Base-by-base conservation (phyloP, 768 basidiomycete species). In the Leucocoprinus leucothites region DNA sequence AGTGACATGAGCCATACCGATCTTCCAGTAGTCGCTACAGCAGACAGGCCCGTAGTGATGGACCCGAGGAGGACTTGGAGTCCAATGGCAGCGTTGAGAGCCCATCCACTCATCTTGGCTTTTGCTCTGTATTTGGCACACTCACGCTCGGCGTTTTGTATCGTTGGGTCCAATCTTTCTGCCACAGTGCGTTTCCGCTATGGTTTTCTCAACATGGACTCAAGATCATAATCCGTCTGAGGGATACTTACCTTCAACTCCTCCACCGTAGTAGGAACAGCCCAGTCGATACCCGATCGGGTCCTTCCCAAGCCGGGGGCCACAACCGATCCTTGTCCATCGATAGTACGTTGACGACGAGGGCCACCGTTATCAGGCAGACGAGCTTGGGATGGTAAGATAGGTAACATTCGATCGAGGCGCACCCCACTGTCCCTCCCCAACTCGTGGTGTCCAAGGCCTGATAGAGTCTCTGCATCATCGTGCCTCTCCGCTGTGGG, bases 31-130 rank as follows among this genome's bases (percentile, higher is more conserved):
- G 72, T 66, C 2, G 76, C 70, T 4, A 67, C 62, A 21, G 83
- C 82, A 0, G 86, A 75, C 14, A 88, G 58, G 0, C 82, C 87
- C 0, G 87, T 89, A 5, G 85, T 88, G 25, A 89, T 69, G 1
- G 87, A 78, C 5, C 86, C 86, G 25, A 89, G 67, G 0, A 85
- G 36, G 3, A 89, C 81, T 63, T 89, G 87, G 35, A 85, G 51
- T 11, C 75, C 78, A 42, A 87, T 88, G 0, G 86, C 84, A 11
- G 71, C 53, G 57, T 80, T 77, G 25, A 74, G 62, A 5, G 67
- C 50, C 36, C 60, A 75, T 5, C 69, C 73, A 16, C 71, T 74
- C 51, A 70, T 57, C 59, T 61, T 65, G 60, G 82, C 84, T 68
- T 79, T 80, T 24, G 60, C 47, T 0, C 73, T 71, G 53, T 75